Conservation (phyloP, 768 basidiomycete genomes). For the Amanita polypyramis region DNA sequence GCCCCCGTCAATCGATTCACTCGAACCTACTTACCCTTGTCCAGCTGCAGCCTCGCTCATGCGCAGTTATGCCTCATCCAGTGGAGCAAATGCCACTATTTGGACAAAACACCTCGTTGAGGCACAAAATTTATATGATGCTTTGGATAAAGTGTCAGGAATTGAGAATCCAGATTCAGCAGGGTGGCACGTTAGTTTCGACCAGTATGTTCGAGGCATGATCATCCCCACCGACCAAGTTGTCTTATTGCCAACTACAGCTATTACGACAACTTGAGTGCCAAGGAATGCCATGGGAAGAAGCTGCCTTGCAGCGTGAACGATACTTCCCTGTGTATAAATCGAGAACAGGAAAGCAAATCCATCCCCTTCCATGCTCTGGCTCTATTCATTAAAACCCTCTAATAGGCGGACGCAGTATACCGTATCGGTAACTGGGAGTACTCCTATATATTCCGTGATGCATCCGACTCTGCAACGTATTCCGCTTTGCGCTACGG, state of each 20-base stretch:
- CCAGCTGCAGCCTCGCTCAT: slow-evolving; percentile 23
- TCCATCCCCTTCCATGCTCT: not conserved
- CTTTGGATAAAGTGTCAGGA: slow-evolving; percentile 33
- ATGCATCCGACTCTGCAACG: slow-evolving; percentile 31
- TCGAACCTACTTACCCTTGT: slow-evolving; percentile 38
- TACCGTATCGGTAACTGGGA: slow-evolving; percentile 54
- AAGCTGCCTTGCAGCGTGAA: slow-evolving; percentile 34
- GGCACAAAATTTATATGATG: slow-evolving; percentile 27
- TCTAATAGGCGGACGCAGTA: slow-evolving; percentile 32
- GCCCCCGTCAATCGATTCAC: slow-evolving; percentile 30
- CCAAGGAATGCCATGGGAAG: slow-evolving; percentile 39
- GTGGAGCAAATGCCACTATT: slow-evolving; percentile 20
- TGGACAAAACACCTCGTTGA: slow-evolving; percentile 34
- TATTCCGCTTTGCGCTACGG: slow-evolving; percentile 36
- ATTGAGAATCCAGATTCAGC: slow-evolving; percentile 25
- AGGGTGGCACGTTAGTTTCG: slow-evolving; percentile 41
- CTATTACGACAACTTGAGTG: slow-evolving; percentile 42
- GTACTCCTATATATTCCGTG: slow-evolving; percentile 41
- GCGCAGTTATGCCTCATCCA: slow-evolving; percentile 22
- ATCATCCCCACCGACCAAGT: not conserved
- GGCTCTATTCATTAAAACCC: not conserved
- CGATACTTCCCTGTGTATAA: slow-evolving; percentile 31
- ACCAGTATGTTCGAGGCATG: slow-evolving; percentile 26
- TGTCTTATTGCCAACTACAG: slow-evolving; percentile 14
- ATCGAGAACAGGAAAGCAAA: slow-evolving; percentile 25